phyloP scores from a whole-genome alignment of 257 asterid genomes.

The Primulina huaijiensis region DNA sequence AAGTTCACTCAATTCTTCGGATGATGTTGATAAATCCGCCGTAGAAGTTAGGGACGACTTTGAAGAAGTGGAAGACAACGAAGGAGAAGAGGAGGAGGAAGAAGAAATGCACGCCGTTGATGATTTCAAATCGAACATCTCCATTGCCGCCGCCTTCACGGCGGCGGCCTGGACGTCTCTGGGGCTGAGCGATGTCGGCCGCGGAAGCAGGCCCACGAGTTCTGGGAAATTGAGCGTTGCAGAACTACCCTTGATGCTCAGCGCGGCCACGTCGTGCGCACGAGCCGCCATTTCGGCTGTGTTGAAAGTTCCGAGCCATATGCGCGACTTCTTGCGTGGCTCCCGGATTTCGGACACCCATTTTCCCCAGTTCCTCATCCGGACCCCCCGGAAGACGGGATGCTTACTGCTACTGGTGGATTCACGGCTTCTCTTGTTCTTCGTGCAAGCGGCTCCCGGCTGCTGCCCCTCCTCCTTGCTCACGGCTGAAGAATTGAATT shows the following conservation, averaged over 20 bases:
- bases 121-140: background rate
- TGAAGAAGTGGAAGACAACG: background rate
- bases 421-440: background rate
- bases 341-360: constrained; percentile 25
- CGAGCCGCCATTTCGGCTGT: constrained; percentile 15
- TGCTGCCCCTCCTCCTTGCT: background rate
- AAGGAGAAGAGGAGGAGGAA: background rate
- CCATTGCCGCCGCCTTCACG: background rate
- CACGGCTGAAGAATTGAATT: background rate
- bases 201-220: background rate
- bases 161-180: constrained; percentile 20
- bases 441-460: background rate
- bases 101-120: background rate
- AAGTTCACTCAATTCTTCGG: constrained; percentile 39
- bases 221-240: constrained; percentile 20
- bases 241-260: constrained; percentile 10
- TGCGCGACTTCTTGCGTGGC: constrained; percentile 18
- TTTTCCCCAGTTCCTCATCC: constrained; percentile 23
- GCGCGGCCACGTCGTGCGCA: constrained; percentile 6
- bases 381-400: constrained; percentile 17
- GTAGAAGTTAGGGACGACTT: background rate
- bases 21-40: background rate
- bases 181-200: constrained; percentile 9
- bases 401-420: background rate
- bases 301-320: constrained; percentile 16